phyloP scores from a whole-genome alignment of 768 basidiomycete genomes.

The Flagelloscypha sp. region DNA sequence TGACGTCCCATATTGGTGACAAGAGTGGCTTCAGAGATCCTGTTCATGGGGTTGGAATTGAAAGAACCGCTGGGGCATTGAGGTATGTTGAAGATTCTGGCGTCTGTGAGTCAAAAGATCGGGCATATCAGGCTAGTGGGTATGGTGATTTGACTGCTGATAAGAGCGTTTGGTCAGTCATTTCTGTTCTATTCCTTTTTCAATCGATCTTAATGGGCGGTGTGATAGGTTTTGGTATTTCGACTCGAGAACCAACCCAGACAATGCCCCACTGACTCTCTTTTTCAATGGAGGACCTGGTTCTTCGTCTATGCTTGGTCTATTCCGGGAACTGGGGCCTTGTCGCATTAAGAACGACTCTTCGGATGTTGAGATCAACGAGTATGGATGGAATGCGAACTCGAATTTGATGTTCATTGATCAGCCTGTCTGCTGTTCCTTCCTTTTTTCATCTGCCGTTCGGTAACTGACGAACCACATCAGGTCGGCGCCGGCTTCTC shows the following conservation, averaged over 20 bases:
- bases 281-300: conserved; percentile 41
- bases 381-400: conserved; percentile 51
- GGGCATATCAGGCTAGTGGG: conserved; percentile 54
- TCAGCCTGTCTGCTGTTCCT: too few species aligned
- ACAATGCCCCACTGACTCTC: conserved; percentile 53
- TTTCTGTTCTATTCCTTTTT: neutral
- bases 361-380: conserved; percentile 38
- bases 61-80: conserved; percentile 45
- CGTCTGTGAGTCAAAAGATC: too few species aligned
- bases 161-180: conserved; percentile 51
- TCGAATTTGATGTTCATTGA: conserved; percentile 56
- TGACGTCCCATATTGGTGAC: conserved; percentile 6
- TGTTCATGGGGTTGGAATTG: neutral
- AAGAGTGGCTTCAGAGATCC: conserved; percentile 17
- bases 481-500: conserved; percentile 61
- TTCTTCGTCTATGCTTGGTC: conserved; percentile 25
- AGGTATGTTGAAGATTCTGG: conserved; percentile 56
- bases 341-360: conserved; percentile 57
- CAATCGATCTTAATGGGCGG: neutral
- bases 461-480: too few species aligned
- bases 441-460: too few species aligned
- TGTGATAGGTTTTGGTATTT: conserved; percentile 44
- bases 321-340: conserved; percentile 69
- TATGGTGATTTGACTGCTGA: conserved; percentile 51
- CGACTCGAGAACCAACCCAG: conserved; percentile 48